phyloP scores from a whole-genome alignment of 2,329 filamentous ascomycete genomes.

The Aureobasidium uvarum region DNA sequence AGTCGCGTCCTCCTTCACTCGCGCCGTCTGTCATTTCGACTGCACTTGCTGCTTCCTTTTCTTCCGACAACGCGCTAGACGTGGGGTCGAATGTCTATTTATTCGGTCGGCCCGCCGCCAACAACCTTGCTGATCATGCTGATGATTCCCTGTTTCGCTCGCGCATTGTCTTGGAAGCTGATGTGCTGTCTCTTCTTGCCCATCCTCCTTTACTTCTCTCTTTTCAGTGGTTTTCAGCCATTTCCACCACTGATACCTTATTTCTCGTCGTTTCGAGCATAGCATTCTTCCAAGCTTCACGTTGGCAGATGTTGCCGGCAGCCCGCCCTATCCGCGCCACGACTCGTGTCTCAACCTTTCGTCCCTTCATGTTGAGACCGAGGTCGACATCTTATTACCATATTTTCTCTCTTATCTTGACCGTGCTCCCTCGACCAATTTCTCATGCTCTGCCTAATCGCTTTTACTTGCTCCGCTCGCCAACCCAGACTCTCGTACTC shows the following conservation, averaged over 20 bases:
- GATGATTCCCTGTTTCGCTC: conserved; percentile 8
- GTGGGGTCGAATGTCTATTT: conserved; percentile 22
- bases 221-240: neutral
- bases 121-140: conserved; percentile 18
- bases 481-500: neutral
- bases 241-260: too few species aligned
- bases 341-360: conserved; percentile 9
- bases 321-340: neutral
- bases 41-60: neutral
- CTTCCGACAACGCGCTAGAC: conserved; percentile 3
- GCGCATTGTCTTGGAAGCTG: neutral
- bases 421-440: neutral
- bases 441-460: neutral
- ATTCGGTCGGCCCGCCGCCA: conserved; percentile 11
- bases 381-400: neutral
- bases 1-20: conserved; percentile 39
- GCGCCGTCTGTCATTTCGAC: conserved; percentile 13
- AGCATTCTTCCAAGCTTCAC: neutral
- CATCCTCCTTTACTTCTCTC: neutral
- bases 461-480: neutral
- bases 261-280: neutral
- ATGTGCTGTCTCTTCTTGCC: neutral
- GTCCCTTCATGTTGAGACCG: neutral
- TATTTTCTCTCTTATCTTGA: neutral
- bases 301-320: neutral